phyloP scores from a whole-genome alignment of 2,329 filamentous ascomycete species.

The Xylaria sp. region DNA sequence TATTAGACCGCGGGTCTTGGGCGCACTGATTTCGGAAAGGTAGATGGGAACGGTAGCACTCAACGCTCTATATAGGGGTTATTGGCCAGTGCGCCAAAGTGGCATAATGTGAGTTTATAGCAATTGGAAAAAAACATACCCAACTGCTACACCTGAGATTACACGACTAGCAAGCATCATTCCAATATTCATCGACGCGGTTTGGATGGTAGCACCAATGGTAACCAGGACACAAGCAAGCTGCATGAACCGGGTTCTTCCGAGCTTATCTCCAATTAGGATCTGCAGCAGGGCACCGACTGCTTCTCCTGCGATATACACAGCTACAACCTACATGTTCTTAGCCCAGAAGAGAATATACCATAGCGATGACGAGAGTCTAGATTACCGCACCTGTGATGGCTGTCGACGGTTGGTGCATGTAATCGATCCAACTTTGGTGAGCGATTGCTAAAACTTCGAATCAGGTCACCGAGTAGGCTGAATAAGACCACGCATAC shows the following conservation, averaged over 20 bases:
- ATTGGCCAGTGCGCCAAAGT: background rate
- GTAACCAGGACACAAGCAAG: slow-evolving; percentile 60
- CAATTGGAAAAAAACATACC: slow-evolving; percentile 27
- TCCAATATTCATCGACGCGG: slow-evolving; percentile 58
- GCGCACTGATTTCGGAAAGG: slow-evolving; percentile 59
- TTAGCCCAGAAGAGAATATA: background rate
- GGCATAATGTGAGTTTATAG: background rate
- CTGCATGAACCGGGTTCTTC: slow-evolving; percentile 60
- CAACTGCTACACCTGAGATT: slow-evolving; percentile 51
- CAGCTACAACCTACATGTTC: slow-evolving; percentile 52
- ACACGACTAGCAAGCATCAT: slow-evolving; percentile 59
- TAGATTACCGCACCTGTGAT: slow-evolving; percentile 51
- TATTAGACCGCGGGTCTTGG: slow-evolving; percentile 56
- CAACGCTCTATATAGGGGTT: slow-evolving; percentile 41
- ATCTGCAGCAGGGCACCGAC: slow-evolving; percentile 60
- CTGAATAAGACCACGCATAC: slow-evolving; percentile 25
- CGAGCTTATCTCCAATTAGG: slow-evolving; percentile 57
- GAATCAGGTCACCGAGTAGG: background rate
- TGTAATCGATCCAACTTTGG: slow-evolving; percentile 64
- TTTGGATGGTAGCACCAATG: slow-evolving; percentile 59
- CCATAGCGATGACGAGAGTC: background rate
- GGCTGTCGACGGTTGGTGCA: slow-evolving; percentile 59
- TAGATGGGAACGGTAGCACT: slow-evolving; percentile 61
- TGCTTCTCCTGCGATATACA: slow-evolving; percentile 66
- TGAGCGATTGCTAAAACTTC: slow-evolving; percentile 58